A percentile compares a stretch with the other conserved stretches of the same genome.
phyloP scores from a whole-genome alignment of 163 green algal species.

The Trebouxiophyceae sp. region DNA sequence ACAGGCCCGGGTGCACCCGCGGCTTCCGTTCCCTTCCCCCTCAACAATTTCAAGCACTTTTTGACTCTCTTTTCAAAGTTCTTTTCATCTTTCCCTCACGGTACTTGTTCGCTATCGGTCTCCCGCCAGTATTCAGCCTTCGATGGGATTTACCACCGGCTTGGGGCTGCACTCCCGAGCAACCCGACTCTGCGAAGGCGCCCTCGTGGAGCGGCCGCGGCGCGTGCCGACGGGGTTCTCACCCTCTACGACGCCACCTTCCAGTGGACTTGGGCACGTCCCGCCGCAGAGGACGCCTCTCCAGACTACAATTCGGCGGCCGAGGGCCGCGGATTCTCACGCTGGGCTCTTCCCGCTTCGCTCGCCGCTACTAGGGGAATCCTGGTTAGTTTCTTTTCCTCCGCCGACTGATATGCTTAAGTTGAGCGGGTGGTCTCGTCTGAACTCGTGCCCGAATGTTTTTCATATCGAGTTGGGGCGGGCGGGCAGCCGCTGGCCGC shows the following conservation, averaged over 20 bases:
- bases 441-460: constrained; percentile 78
- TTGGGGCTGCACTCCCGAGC: constrained; percentile 88
- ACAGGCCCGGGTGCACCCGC: constrained; percentile 38
- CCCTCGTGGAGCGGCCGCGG: constrained; percentile 54
- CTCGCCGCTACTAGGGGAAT: constrained; percentile 84
- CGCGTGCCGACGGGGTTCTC: constrained; percentile 72
- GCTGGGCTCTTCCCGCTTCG: constrained; percentile 80
- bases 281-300: constrained; percentile 63
- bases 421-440: constrained; percentile 83
- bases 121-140: constrained; percentile 87
- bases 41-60: constrained; percentile 88
- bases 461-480: not conserved
- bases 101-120: constrained; percentile 96
- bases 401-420: constrained; percentile 94
- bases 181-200: constrained; percentile 81
- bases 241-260: constrained; percentile 78
- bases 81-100: constrained; percentile 94
- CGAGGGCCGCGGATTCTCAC: constrained; percentile 72
- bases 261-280: constrained; percentile 59
- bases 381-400: constrained; percentile 87
- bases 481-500: too few relatives aligned
- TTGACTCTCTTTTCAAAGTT: constrained; percentile 89
- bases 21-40: constrained; percentile 58
- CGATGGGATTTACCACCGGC: constrained; percentile 83
- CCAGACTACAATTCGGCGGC: constrained; percentile 80